Conservation (phyloP, 2,329 filamentous ascomycete species). For the Aspergillus hiratsukae region DNA sequence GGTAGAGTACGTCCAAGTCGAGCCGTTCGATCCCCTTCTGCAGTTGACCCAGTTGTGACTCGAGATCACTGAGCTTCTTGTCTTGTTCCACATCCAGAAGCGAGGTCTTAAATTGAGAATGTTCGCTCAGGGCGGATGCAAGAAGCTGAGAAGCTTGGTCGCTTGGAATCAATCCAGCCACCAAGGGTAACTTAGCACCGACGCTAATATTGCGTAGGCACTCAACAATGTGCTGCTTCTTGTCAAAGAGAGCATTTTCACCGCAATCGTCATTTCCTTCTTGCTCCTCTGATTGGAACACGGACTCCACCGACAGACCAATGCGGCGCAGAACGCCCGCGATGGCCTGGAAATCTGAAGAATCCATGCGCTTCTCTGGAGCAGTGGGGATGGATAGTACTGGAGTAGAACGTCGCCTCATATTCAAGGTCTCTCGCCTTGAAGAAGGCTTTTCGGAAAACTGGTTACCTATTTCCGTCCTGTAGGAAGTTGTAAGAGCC, state of each 20-base stretch:
- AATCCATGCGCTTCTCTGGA: constrained; percentile 8
- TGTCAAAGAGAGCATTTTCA: constrained; percentile 23
- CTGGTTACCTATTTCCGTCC: constrained; percentile 23
- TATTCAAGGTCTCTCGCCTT: constrained; percentile 21
- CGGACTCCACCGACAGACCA: constrained; percentile 26
- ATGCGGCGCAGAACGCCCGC: constrained; percentile 31
- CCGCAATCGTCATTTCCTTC: constrained; percentile 14
- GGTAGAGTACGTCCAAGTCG: constrained; percentile 29
- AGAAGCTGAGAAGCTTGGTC: constrained; percentile 33
- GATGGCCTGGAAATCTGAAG: constrained; percentile 22
- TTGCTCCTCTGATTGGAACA: constrained; percentile 21
- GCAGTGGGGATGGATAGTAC: constrained; percentile 13
- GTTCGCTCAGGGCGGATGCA: constrained; percentile 24
- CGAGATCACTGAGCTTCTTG: constrained; percentile 24
- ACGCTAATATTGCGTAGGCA: constrained; percentile 22
- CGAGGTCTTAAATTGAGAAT: constrained; percentile 26
- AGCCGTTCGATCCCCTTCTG: constrained; percentile 32
- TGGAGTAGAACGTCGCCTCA: constrained; percentile 23
- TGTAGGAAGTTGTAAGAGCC: constrained; percentile 28
- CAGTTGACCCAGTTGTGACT: constrained; percentile 25
- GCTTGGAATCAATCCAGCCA: constrained; percentile 23
- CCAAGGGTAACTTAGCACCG: constrained; percentile 28
- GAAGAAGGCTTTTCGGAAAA: constrained; percentile 17
- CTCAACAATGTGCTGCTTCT: constrained; percentile 26
- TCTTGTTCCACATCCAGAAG: constrained; percentile 26